phyloP scores from a whole-genome alignment of 202 grass and related monocot species.

The Cymbopogon flexuosus region DNA sequence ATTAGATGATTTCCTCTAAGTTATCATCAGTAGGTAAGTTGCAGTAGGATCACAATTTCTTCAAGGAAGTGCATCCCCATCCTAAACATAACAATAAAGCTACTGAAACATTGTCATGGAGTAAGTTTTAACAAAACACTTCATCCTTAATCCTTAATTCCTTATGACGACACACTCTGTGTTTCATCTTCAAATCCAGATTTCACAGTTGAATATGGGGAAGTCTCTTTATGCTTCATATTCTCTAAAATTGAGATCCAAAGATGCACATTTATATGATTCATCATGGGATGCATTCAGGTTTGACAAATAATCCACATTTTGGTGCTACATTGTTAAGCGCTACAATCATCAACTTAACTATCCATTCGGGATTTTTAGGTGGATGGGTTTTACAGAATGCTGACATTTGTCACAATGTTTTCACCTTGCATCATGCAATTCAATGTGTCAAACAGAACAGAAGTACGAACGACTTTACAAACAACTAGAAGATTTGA shows the following conservation, averaged over 20 bases:
- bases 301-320: not conserved
- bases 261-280: not conserved
- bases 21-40: not conserved
- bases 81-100: not conserved
- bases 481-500: not conserved
- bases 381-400: not conserved
- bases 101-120: not conserved
- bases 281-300: not conserved
- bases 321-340: no score
- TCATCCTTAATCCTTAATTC: not conserved
- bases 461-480: not conserved
- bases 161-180: not conserved
- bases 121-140: not conserved
- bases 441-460: not conserved
- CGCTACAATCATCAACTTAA: not conserved
- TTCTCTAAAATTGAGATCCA: not conserved
- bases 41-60: not conserved
- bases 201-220: not conserved
- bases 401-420: not conserved
- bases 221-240: not conserved
- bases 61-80: not conserved
- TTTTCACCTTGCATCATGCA: not conserved
- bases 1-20: not conserved
- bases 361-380: not conserved
- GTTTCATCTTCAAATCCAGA: not conserved